Conservation (phyloP, 176 grass and related monocot genomes). For the Dendrocalamus sinicus region DNA sequence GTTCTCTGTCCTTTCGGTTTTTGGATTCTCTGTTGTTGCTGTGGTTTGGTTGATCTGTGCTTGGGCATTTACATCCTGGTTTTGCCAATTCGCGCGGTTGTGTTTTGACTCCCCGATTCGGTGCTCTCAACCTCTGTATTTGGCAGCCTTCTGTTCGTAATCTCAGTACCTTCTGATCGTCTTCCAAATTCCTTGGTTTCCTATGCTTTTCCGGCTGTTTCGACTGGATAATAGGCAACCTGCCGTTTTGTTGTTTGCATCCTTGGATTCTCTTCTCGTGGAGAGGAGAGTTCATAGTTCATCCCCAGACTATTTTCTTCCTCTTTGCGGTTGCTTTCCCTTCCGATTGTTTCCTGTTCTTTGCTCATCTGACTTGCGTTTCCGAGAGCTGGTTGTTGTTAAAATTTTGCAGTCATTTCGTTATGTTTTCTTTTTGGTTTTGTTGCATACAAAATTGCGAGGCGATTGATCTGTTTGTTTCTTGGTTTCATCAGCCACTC, state of each 20-base stretch:
- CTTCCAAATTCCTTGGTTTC: slow-evolving; percentile 4
- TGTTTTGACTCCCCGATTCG: not conserved
- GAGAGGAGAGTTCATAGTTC: slow-evolving; percentile 14
- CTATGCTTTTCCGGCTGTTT: slow-evolving; percentile 18
- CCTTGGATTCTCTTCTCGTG: not conserved
- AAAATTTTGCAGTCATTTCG: slow-evolving; percentile 22
- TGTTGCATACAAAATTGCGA: not conserved
- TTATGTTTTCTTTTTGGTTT: not conserved
- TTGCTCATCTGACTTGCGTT: not conserved
- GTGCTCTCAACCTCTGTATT: slow-evolving; percentile 9
- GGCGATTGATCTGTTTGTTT: slow-evolving; percentile 24
- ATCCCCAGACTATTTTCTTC: not conserved
- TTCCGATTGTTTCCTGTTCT: not conserved
- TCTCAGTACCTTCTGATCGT: not conserved
- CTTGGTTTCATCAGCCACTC: slow-evolving; percentile 17
- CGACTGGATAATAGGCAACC: not conserved
- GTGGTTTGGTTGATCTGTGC: slow-evolving; percentile 36
- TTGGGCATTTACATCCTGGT: not conserved
- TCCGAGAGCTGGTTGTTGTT: not conserved
- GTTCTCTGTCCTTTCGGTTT: not conserved
- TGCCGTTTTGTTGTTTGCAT: slow-evolving; percentile 10
- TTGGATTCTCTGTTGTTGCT: slow-evolving; percentile 7
- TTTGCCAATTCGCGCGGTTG: not conserved
- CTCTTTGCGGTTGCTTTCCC: not conserved
- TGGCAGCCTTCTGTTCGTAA: not conserved